These are phyloP conservation scores for Pseudoturritis turrita DNA, from an alignment of 345 rosid genomes.

Conservation along the genomic window DNA sequence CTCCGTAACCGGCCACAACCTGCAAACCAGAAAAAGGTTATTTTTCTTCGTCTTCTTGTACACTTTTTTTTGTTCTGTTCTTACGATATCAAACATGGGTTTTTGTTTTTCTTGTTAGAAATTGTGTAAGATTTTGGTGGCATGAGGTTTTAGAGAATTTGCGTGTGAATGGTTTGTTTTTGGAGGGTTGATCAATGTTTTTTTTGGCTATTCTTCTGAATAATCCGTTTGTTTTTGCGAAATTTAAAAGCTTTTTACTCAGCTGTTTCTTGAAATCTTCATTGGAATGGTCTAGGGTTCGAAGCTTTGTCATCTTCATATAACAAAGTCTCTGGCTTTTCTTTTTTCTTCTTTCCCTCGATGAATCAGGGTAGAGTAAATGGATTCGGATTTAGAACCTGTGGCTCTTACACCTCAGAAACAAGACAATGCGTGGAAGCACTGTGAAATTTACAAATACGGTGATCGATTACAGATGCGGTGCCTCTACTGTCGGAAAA, in stretches of 20 bases:
- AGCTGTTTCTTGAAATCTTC: no score
- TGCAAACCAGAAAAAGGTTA: constrained; percentile 26
- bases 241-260: no score
- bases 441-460: constrained; percentile 67
- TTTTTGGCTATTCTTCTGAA: no score
- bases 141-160: constrained; percentile 10
- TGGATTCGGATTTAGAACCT: constrained; percentile 42
- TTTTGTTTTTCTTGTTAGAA: neutral
- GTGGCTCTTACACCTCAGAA: constrained; percentile 67
- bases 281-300: no score
- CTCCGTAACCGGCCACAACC: constrained; percentile 27
- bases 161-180: neutral
- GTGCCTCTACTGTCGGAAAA: constrained; percentile 67
- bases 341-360: no score
- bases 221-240: no score
- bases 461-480: constrained; percentile 71
- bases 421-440: constrained; percentile 91
- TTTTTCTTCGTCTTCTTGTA: neutral
- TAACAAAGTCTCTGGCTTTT: neutral
- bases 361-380: neutral
- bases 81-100: neutral
- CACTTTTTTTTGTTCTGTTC: neutral
- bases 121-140: neutral
- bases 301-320: no score
- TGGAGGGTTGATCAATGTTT: no score